Base-by-base conservation (phyloP, 441 rosid genomes). In the Erodium moschatum region DNA sequence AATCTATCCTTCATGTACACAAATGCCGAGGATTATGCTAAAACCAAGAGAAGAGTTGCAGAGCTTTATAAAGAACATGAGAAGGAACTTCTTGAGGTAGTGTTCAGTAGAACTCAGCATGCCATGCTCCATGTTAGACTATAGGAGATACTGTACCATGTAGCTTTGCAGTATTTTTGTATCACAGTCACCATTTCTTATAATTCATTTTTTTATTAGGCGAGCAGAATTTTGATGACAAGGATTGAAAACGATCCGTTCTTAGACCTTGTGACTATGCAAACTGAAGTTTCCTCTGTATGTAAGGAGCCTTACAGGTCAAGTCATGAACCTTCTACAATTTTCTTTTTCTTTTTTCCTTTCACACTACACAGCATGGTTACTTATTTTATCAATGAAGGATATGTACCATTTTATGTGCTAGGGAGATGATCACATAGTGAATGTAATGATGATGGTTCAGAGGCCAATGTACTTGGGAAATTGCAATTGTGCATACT, bases 291-390 rank as follows among this genome's bases (percentile, higher is more conserved):
- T 74, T 86, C 79, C 65, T 80, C 92, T 69, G 86, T 81, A 29
- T 91, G 94, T 81, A 88, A 91, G 87, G 98, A 91, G 80, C 87
- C 96, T 62, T 94, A 91, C 84, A 89, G 98, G 98, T 91, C 72
- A 85, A 69, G 66, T 74, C 71, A 58, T 61, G 61, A 19, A 54
- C 20, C 61, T 16, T 54, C 21, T 16, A 6, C 46, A 40, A 40
- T 0, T 18, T 18, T 13, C 13, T 15, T 6, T 54, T 52, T 54
- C 6, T 2, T 4, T 54, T 54, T 15, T 52, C 31, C 31, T 29
- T 29, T 29, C 31, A 29, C 31, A 29, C 6, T 54, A 54, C 61
- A 18, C 19, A 15, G 12, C 21, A 18, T 54, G 61, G 16, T 54
- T 29, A 29, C 31, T 29, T 29, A 29, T 29, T 4, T 29, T 4